Base-by-base conservation (phyloP, 805 yeast genomes). In the Sugiyamaella mastotermitis region DNA sequence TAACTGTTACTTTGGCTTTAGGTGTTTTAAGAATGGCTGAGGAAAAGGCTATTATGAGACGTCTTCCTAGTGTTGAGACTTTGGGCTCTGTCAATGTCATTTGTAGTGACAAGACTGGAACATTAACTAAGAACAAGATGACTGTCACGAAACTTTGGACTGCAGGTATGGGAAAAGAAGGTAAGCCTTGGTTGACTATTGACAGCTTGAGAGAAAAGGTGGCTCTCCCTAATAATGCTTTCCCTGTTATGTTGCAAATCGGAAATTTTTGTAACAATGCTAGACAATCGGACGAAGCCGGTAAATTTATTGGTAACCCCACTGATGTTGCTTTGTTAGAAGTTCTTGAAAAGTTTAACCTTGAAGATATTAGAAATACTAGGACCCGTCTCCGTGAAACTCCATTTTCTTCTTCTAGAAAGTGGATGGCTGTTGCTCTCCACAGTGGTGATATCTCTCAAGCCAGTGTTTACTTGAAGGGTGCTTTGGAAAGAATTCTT, bases 21-120 rank as follows among this genome's bases (percentile, higher is more conserved):
- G 98, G 98, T 35, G 98, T 92, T 31, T 68, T 92, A 49, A 73
- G 97, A 64, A 92, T 92, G 98, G 97, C 98, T 4, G 78, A 76
- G 37, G 80, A 87, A 51, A 83, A 82, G 53, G 98, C 97, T 2
- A 92, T 92, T 56, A 95, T 92, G 37, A 83, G 88, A 55, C 76
- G 97, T 50, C 68, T 92, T 47, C 97, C 98, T 13, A 80, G 92
- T 50, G 98, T 92, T 20, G 97, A 88, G 62, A 88, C 97, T 6
- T 71, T 88, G 47, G 97, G 97, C 4, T 83, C 94, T 32, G 96
- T 87, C 25, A 88, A 87, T 56, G 96, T 87, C 31, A 84, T 87
- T 49, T 86, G 96, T 56, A 77, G 92, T 4, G 96, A 87, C 62
- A 86, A 87, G 53, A 87, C 95, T 2, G 92, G 92, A 45, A 87